Conservation (phyloP, 2,329 filamentous ascomycete genomes). For the Alternaria conjuncta region DNA sequence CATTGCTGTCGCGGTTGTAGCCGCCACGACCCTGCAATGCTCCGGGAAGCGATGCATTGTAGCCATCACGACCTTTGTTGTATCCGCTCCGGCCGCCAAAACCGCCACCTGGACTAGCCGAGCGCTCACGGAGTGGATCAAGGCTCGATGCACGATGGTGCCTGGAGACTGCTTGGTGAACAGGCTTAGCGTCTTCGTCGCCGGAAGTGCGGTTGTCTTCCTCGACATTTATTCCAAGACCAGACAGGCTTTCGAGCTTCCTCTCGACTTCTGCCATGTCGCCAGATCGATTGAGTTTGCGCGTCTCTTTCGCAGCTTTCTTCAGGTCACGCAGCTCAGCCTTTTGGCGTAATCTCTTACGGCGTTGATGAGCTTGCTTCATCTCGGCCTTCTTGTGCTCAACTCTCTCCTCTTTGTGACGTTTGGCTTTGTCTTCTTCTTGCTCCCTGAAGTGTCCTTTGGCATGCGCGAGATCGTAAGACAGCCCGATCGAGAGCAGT, state of each 20-base stretch:
- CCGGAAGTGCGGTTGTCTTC: conserved; percentile 37
- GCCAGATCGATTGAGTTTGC: conserved; percentile 25
- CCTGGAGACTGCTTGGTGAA: conserved; percentile 33
- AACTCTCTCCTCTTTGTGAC: conserved; percentile 47
- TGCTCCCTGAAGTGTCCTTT: conserved; percentile 65
- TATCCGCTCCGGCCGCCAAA: conserved; percentile 43
- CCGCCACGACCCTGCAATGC: conserved; percentile 40
- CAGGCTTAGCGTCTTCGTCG: conserved; percentile 39
- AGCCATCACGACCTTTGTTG: conserved; percentile 46
- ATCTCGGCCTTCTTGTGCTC: conserved; percentile 44
- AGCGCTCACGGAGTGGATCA: conserved; percentile 36
- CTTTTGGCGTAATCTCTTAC: conserved; percentile 46
- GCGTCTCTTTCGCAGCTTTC: conserved; percentile 42
- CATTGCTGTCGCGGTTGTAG: conserved; percentile 31
- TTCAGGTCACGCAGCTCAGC: conserved; percentile 48
- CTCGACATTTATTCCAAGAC: conserved; percentile 45
- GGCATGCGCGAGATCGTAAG: conserved; percentile 73
- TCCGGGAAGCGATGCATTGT: conserved; percentile 39
- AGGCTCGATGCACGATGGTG: conserved; percentile 42
- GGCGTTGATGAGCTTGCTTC: conserved; percentile 48
- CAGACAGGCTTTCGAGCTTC: conserved; percentile 37
- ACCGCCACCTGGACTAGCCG: conserved; percentile 39
- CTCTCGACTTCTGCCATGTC: conserved; percentile 37
- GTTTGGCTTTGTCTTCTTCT: conserved; percentile 54
- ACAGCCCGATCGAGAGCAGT: conserved; percentile 71